phyloP scores from a whole-genome alignment of 495 filamentous ascomycete species.

The Hyaloscypha variabilis region DNA sequence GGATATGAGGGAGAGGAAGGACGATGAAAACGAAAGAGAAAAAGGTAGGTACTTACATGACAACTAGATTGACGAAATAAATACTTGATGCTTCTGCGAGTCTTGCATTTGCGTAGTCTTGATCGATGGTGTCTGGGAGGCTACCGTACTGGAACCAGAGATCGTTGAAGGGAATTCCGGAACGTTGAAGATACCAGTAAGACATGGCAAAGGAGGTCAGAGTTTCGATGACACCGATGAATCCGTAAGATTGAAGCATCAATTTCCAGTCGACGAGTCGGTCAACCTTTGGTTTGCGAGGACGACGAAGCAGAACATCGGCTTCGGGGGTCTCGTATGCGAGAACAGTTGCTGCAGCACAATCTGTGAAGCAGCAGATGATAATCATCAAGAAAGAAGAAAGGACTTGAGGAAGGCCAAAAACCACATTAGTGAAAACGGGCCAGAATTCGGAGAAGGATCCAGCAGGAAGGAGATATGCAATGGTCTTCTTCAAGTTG shows the following conservation, averaged over 20 bases:
- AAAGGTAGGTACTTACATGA: constrained; percentile 51
- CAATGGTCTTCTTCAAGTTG: constrained; percentile 59
- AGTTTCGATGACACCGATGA: constrained; percentile 64
- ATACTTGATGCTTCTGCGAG: constrained; percentile 64
- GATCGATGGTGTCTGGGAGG: constrained; percentile 44
- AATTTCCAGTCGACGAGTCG: constrained; percentile 67
- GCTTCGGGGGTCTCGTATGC: constrained; percentile 75
- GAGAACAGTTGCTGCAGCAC: constrained; percentile 63
- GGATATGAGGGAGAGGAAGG: background rate
- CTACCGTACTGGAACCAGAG: constrained; percentile 64
- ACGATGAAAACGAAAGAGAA: background rate
- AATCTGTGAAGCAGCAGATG: constrained; percentile 72
- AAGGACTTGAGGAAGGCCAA: constrained; percentile 69
- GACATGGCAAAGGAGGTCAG: constrained; percentile 63
- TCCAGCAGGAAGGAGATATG: constrained; percentile 63
- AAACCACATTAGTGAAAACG: constrained; percentile 65
- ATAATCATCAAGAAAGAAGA: constrained; percentile 73
- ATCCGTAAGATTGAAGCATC: constrained; percentile 63
- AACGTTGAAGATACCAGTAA: constrained; percentile 64
- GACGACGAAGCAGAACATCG: constrained; percentile 62
- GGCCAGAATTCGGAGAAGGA: constrained; percentile 74
- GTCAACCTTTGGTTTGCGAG: constrained; percentile 61
- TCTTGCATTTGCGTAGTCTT: constrained; percentile 47
- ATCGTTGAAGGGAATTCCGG: constrained; percentile 57
- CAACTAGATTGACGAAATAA: constrained; percentile 75